Evolutionary conservation across 1,139 yeast species (phyloP), one percentile per base, ranked within the genome.

Genomic region (Lodderomyces theae): DNA sequence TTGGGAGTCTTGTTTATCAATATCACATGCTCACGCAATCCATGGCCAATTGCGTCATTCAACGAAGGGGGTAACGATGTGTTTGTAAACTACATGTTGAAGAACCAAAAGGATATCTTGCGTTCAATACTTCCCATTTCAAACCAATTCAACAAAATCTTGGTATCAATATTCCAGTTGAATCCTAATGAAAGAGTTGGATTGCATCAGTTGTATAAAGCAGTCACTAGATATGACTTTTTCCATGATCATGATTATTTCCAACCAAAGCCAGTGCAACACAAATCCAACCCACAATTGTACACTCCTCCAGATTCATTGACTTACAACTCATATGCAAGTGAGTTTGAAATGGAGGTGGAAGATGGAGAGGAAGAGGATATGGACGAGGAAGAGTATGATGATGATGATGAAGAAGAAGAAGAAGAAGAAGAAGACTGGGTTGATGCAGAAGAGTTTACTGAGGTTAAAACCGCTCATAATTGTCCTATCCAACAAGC

Each of bases 11-110:
- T 89, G 26, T 68, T 89, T 44, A 79, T 89, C 47, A 89, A 89
- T 57, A 70, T 89, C 39, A 74, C 87, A 11, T 86, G 95, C 52
- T 82, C 88, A 35, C 75, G 96, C 58, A 89, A 89, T 56, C 96
- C 97, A 15, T 89, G 97, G 97, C 78, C 88, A 42, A 79, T 82
- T 50, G 96, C 96, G 4, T 75, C 84, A 40, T 64, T 77, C 30
- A 60, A 61, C 5, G 77, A 76, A 35, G 61, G 66, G 23, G 76
- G 81, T 51, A 71, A 74, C 10, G 61, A 62, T 15, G 77, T 85
- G 13, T 71, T 87, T 48, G 63, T 68, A 54, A 76, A 74, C 49
- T 70, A 67, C 45, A 60, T 66, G 32, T 50, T 65, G 37, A 51
- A 60, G 31, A 54, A 58, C 13, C 57, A 66, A 45, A 57, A 55